Evolutionary conservation across 2,329 filamentous ascomycete genomes (phyloP).

Genomic region (Verticillium klebahnii): DNA sequence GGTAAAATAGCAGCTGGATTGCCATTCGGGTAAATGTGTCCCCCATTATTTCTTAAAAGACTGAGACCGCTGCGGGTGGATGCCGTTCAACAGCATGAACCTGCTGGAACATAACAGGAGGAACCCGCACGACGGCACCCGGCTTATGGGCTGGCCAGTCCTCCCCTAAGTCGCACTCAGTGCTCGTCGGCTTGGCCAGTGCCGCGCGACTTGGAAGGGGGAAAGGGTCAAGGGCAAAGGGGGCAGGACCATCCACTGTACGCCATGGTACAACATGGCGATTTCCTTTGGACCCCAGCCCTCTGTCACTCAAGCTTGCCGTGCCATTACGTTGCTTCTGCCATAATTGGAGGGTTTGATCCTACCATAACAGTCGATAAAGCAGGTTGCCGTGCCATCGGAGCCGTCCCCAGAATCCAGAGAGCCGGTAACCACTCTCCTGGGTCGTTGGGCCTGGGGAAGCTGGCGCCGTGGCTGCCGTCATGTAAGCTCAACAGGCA

Average conservation of each 20-base stretch:
- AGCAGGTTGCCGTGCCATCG: not conserved
- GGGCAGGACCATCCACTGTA: not conserved
- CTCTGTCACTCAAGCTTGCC: not conserved
- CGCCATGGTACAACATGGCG: not conserved
- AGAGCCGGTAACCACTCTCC: not conserved
- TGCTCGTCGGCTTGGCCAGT: not conserved
- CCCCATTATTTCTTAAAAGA: slow-evolving; percentile 1
- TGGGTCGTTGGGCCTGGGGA: not conserved
- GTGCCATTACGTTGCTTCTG: not conserved
- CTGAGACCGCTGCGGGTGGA: not conserved
- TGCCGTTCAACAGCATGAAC: not conserved
- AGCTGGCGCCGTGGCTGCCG: not conserved
- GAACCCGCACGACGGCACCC: not conserved
- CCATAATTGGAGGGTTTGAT: not conserved
- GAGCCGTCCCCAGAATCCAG: not conserved
- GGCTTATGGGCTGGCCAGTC: not conserved
- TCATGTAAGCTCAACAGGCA: not conserved
- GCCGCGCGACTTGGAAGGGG: not conserved
- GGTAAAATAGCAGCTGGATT: not conserved
- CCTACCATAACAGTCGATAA: slow-evolving; percentile 1
- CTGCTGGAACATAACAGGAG: not conserved
- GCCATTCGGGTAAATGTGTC: not conserved
- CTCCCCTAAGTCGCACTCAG: not conserved
- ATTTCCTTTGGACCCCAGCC: not conserved
- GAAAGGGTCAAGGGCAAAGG: not conserved